phyloP scores from a whole-genome alignment of 163 green algal genomes.

The Chlamydomonas reinhardtii region DNA sequence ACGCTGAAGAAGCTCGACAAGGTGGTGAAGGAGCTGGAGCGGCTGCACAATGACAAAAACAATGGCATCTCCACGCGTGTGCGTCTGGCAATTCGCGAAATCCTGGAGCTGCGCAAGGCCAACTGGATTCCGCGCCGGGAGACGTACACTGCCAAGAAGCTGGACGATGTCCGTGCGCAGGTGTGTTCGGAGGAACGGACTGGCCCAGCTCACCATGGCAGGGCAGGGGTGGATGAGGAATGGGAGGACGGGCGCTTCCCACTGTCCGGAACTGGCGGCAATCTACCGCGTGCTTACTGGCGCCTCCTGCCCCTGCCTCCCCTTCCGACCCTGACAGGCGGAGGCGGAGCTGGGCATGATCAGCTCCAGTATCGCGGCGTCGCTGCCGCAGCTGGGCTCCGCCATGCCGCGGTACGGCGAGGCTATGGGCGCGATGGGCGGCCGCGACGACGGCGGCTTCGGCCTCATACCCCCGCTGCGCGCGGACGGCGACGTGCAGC shows the following conservation, averaged over 20 bases:
- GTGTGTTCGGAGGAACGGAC: background rate
- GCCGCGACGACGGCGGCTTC: slow-evolving; percentile 65
- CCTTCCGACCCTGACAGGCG: no score
- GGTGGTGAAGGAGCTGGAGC: slow-evolving; percentile 77
- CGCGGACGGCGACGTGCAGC: slow-evolving; percentile 55
- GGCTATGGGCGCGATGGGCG: slow-evolving; percentile 16
- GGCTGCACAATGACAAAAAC: slow-evolving; percentile 65
- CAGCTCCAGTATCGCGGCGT: slow-evolving; percentile 55
- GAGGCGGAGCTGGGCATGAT: slow-evolving; percentile 93
- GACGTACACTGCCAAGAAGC: slow-evolving; percentile 94
- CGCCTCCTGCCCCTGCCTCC: no score
- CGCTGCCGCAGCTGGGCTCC: slow-evolving; percentile 73
- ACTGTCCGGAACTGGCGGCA: no score
- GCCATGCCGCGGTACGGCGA: slow-evolving; percentile 54
- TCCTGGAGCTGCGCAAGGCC: slow-evolving; percentile 76
- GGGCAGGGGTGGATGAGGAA: no score
- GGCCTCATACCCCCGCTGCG: slow-evolving; percentile 86
- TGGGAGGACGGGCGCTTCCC: no score
- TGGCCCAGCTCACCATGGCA: no score
- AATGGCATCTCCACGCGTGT: slow-evolving; percentile 77
- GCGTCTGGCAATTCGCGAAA: slow-evolving; percentile 84
- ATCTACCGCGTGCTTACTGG: no score
- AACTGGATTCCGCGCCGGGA: slow-evolving; percentile 89
- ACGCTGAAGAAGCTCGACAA: slow-evolving; percentile 73
- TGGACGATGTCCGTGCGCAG: slow-evolving; percentile 87